Conservation (phyloP, 2,329 filamentous ascomycete genomes). For the Penicillium palitans region DNA sequence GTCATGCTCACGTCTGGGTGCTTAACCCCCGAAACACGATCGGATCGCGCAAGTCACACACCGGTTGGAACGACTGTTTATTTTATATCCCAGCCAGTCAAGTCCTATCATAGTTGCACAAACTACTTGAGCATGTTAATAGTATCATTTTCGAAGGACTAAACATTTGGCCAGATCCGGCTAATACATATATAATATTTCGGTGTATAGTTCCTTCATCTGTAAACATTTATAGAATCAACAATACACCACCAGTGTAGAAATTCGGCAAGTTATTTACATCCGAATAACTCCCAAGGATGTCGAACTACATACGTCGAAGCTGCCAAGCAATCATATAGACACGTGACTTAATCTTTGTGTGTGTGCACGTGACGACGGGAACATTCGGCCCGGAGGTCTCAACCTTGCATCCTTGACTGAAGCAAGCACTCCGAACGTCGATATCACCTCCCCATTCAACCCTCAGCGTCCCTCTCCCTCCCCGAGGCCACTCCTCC, state of each 20-base stretch:
- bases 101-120: not conserved
- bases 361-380: constrained; percentile 16
- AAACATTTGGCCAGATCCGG: not conserved
- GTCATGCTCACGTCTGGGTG: not conserved
- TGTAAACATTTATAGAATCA: no score
- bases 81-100: not conserved
- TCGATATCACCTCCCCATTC: constrained; percentile 30
- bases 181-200: no score
- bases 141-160: not conserved
- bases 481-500: constrained; percentile 26
- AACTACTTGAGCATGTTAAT: not conserved
- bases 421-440: constrained; percentile 25
- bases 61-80: not conserved
- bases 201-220: no score
- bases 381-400: constrained; percentile 29
- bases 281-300: not conserved
- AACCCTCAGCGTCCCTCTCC: constrained; percentile 19
- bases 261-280: not conserved
- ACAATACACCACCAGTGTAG: not conserved
- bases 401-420: constrained; percentile 27
- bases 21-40: not conserved
- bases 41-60: not conserved
- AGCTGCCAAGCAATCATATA: not conserved
- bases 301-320: not conserved
- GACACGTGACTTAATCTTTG: not conserved